Conservation (phyloP, 345 rosid species). For the Eutrema heterophyllum region DNA sequence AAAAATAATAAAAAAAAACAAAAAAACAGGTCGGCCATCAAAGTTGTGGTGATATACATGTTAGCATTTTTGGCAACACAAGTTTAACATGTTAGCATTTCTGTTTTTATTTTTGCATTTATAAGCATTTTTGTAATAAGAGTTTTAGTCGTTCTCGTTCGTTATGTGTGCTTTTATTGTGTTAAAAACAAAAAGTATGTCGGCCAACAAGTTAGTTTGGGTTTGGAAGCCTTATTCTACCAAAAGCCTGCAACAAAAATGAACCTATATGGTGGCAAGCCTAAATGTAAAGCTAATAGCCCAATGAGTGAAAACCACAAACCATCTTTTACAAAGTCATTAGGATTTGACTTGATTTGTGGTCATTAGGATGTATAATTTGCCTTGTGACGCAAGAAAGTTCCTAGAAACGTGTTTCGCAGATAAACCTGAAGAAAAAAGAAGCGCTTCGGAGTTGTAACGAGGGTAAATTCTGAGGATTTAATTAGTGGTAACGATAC, state of each 20-base stretch:
- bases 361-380: constrained; percentile 24
- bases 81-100: not conserved
- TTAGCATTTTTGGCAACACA: constrained; percentile 4
- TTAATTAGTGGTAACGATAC: too few relatives aligned
- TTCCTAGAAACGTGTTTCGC: constrained; percentile 24
- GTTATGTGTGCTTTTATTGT: not conserved
- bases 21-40: constrained; percentile 15
- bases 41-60: constrained; percentile 11
- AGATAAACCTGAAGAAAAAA: constrained; percentile 1
- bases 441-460: constrained; percentile 22
- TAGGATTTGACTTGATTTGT: constrained; percentile 32
- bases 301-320: not conserved
- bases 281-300: not conserved
- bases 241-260: not conserved
- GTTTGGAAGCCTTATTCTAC: not conserved
- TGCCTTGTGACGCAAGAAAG: constrained; percentile 22
- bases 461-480: too few relatives aligned
- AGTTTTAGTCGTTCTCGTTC: not conserved
- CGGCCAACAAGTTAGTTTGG: constrained; percentile 16
- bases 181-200: constrained; percentile 17
- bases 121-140: not conserved
- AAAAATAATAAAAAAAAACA: too few relatives aligned
- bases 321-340: too few relatives aligned
- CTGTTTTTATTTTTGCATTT: not conserved
- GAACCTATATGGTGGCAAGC: not conserved